phyloP scores from a whole-genome alignment of 495 filamentous ascomycete species.

The Aspergillus panamensis region DNA sequence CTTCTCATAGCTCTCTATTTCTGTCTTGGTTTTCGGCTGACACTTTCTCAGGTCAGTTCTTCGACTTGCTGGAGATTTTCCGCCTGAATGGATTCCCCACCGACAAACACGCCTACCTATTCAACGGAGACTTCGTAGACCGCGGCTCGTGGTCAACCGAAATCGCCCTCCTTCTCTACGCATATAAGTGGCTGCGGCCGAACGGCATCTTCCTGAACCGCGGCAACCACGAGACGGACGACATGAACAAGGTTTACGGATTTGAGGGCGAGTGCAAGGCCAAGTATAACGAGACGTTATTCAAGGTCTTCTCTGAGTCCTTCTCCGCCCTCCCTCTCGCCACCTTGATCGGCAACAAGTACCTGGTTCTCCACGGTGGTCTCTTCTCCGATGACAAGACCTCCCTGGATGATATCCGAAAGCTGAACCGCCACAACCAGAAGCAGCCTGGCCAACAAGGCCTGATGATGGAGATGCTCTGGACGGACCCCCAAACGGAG shows the following conservation, averaged over 20 bases:
- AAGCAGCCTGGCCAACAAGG: conserved; percentile 92
- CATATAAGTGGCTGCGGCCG: conserved; percentile 94
- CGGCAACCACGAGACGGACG: conserved; percentile 98
- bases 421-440: conserved; percentile 86
- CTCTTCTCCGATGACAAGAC: conserved; percentile 97
- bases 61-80: conserved; percentile 95
- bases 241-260: conserved; percentile 98
- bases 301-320: conserved; percentile 97
- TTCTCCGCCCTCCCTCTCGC: conserved; percentile 94
- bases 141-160: conserved; percentile 97
- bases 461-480: conserved; percentile 99
- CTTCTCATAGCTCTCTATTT: neutral
- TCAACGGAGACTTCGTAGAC: conserved; percentile 99
- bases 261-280: conserved; percentile 98
- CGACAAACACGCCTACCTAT: conserved; percentile 86
- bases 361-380: conserved; percentile 90
- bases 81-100: conserved; percentile 79
- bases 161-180: conserved; percentile 88
- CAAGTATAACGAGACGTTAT: conserved; percentile 93
- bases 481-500: conserved; percentile 89
- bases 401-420: conserved; percentile 87
- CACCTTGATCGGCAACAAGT: conserved; percentile 87
- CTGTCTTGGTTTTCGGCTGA: conserved; percentile 14
- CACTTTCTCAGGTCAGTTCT: conserved; percentile 75
- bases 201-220: conserved; percentile 91